phyloP scores from a whole-genome alignment of 257 asterid species.

The Echites panduratus region DNA sequence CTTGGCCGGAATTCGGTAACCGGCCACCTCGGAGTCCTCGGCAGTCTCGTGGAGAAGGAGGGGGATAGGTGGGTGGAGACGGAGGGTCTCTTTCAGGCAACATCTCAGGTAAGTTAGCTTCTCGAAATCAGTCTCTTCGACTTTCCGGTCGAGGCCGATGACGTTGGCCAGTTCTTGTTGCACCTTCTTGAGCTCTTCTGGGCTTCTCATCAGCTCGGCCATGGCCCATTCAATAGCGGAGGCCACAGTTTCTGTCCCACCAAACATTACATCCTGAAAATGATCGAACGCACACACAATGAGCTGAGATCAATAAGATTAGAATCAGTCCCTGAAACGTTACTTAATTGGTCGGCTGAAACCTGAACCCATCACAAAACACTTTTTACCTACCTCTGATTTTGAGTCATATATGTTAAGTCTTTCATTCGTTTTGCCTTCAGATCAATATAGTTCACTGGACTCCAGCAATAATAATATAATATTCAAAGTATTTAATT shows the following conservation, averaged over 20 bases:
- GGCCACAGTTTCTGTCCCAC: slow-evolving; percentile 91
- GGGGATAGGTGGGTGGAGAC: slow-evolving; percentile 93
- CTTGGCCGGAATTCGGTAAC: slow-evolving; percentile 58
- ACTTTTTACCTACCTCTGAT: slow-evolving; percentile 11
- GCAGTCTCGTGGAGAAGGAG: slow-evolving; percentile 89
- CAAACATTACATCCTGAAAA: slow-evolving; percentile 82
- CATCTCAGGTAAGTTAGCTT: slow-evolving; percentile 56
- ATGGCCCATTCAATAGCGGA: slow-evolving; percentile 93
- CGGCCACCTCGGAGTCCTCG: slow-evolving; percentile 45
- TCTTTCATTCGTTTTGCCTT: neutral
- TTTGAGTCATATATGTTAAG: neutral
- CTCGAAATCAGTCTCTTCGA: slow-evolving; percentile 64
- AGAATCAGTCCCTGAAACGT: neutral
- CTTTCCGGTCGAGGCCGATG: slow-evolving; percentile 63
- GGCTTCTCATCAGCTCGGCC: slow-evolving; percentile 76
- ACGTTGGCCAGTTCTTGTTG: slow-evolving; percentile 64
- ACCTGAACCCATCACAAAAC: neutral
- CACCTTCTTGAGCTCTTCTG: slow-evolving; percentile 54
- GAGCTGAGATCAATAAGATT: too few relatives aligned
- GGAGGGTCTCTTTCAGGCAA: slow-evolving; percentile 67
- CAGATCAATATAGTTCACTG: neutral
- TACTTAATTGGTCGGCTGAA: too few relatives aligned
- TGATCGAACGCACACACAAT: neutral
- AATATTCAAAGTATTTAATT: too few relatives aligned
- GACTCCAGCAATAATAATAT: neutral